phyloP scores from a whole-genome alignment of 163 green algal genomes.

The Chlorella variabilis region DNA sequence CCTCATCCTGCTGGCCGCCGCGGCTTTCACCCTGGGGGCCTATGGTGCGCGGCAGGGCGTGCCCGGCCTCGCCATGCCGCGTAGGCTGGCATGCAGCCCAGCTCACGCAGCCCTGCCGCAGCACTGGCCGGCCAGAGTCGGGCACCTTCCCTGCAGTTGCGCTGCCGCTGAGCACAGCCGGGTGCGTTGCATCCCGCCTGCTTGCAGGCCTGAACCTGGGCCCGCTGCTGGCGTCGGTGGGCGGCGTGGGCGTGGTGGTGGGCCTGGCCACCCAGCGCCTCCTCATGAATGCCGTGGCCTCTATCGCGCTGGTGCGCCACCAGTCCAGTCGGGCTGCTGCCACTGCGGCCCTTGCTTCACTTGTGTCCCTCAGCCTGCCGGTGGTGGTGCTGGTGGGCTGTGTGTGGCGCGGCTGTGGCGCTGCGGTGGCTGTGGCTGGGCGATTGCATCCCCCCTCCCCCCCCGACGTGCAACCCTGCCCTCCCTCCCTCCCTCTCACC shows the following conservation, averaged over 20 bases:
- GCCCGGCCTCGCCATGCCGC: no score
- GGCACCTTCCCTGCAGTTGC: no score
- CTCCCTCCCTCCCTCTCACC: no score
- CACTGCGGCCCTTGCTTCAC: no score
- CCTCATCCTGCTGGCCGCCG: slow-evolving; percentile 4
- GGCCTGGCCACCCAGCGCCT: slow-evolving; percentile 23
- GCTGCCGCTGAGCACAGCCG: no score
- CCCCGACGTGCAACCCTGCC: background rate
- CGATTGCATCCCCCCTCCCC: background rate
- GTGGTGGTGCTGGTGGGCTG: no score
- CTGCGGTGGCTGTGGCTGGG: background rate
- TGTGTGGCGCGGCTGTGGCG: no score
- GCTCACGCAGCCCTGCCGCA: background rate
- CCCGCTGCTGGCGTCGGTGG: slow-evolving; percentile 12
- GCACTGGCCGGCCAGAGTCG: no score
- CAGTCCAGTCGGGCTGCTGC: no score
- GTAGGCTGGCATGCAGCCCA: no score
- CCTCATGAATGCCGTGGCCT: slow-evolving; percentile 1
- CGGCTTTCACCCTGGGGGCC: background rate
- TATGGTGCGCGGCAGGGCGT: slow-evolving; percentile 8
- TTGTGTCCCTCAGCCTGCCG: background rate
- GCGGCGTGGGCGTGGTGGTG: slow-evolving; percentile 31
- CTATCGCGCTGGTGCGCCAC: slow-evolving; percentile 1
- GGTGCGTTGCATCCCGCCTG: no score
- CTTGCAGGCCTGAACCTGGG: slow-evolving; percentile 26